Percentiles rank a stretch among this genome's conserved stretches.
phyloP scores from a whole-genome alignment of 768 basidiomycete genomes.

The Trametes punicea region DNA sequence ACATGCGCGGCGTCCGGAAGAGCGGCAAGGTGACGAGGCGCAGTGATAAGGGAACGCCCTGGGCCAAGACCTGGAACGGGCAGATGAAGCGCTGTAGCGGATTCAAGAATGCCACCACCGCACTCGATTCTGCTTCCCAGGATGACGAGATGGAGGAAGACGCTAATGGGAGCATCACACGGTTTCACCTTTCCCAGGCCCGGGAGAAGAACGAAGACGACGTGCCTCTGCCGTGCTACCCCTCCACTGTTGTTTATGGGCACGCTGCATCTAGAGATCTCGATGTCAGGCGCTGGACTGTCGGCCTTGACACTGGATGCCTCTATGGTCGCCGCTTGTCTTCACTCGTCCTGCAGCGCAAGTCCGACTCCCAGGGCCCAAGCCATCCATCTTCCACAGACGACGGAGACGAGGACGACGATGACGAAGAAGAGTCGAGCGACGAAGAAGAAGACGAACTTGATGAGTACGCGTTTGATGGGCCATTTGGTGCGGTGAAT shows the following conservation, averaged over 20 bases:
- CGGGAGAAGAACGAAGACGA: constrained; percentile 20
- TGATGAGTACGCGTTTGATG: constrained; percentile 22
- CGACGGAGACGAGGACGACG: constrained; percentile 22
- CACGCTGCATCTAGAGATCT: constrained; percentile 79
- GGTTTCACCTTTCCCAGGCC: neutral
- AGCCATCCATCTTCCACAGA: neutral
- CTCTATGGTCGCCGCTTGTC: constrained; percentile 64
- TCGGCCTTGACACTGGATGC: constrained; percentile 87
- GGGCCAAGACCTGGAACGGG: constrained; percentile 73
- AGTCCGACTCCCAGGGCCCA: neutral
- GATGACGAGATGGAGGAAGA: constrained; percentile 21
- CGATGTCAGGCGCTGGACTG: constrained; percentile 77
- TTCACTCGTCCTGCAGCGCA: constrained; percentile 56
- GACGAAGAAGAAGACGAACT: constrained; percentile 27
- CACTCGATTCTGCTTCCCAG: constrained; percentile 5
- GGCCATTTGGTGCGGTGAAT: constrained; percentile 11
- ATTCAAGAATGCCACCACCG: constrained; percentile 28
- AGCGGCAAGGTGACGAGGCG: constrained; percentile 38
- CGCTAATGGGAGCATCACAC: neutral
- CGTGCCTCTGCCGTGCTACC: constrained; percentile 54
- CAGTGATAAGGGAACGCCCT: constrained; percentile 56
- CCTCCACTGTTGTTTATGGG: constrained; percentile 81
- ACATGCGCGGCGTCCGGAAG: constrained; percentile 56
- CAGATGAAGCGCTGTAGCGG: constrained; percentile 60
- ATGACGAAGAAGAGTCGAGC: constrained; percentile 22